A percentile compares a stretch with the other conserved stretches of the same genome.
Evolutionary conservation across 192 early-diverging fungal genomes (phyloP).

Genomic region (Entrophospora sp.): DNA sequence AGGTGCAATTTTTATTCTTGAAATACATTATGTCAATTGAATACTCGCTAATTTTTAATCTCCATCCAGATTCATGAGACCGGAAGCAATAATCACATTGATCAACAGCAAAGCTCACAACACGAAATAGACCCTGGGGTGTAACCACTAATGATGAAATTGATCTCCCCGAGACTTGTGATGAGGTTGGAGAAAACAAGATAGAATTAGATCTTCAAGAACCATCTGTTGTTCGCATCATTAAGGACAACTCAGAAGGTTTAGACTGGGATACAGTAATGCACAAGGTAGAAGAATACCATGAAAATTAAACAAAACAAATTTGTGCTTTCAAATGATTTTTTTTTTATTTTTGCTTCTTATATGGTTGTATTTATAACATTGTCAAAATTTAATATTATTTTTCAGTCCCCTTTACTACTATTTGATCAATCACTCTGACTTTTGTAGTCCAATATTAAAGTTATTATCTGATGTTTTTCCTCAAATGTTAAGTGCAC

Average conservation of each 20-base stretch:
- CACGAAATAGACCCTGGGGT: neutral
- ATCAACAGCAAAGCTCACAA: slow-evolving; percentile 12
- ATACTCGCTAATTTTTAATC: slow-evolving; percentile 8
- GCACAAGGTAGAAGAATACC: slow-evolving; percentile 6
- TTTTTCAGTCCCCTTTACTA: slow-evolving; percentile 15
- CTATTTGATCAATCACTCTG: slow-evolving; percentile 18
- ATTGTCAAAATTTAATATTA: neutral
- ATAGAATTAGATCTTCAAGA: slow-evolving; percentile 11
- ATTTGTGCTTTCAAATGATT: neutral
- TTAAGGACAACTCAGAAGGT: slow-evolving; percentile 4
- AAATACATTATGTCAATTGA: neutral
- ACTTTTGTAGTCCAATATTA: neutral
- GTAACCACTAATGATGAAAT: neutral
- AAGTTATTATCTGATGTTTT: slow-evolving; percentile 11
- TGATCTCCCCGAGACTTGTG: slow-evolving; percentile 1
- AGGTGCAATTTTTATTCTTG: slow-evolving; percentile 2
- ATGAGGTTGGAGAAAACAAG: neutral
- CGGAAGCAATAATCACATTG: neutral
- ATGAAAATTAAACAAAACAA: neutral
- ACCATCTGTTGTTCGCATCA: neutral
- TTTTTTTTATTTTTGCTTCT: slow-evolving; percentile 14
- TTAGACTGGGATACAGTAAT: slow-evolving; percentile 9
- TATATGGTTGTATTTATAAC: slow-evolving; percentile 4
- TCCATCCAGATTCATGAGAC: slow-evolving; percentile 2
- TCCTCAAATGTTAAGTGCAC: slow-evolving; percentile 1